Base-by-base conservation (phyloP, 176 grass and related monocot genomes). In the Luzula sylvatica region DNA sequence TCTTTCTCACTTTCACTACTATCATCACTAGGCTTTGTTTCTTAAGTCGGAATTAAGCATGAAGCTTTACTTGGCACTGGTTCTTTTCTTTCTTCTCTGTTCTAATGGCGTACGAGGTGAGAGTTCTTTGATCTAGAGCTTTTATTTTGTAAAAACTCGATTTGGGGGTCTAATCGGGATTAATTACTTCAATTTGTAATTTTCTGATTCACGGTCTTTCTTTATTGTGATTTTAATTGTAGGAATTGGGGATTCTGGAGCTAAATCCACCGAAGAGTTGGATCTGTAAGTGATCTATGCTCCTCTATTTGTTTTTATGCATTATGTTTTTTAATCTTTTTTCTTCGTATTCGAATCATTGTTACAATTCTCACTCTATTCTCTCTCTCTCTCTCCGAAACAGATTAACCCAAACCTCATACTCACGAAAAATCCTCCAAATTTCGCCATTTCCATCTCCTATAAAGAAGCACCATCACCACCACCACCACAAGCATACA, bases 391-490 rank as follows among this genome's bases (percentile, higher is more conserved):
- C 13, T 56, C 40, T 38, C 28, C 11, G 23, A 58, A 26, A 11
- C 32, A 70, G 67, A 38, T 35, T 19, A 20, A 47, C 35, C 26
- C 45, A 29, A 23, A 23, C 32, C 52, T 38, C 21, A 70, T 15
- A 35, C 27, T 32, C 41, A 5, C 50, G 67, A 3, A 70, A 57
- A 60, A 15, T 70, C 15, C 53, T 70, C 30, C 53, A 60, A 50
- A 17, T 47, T 15, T 46, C 65, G 38, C 65, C 65, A 29, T 47
- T 49, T 54, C 18, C 30, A 11, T 28, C 35, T 25, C 65, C 65
- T 44, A 7, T 23, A 35, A 39, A 13, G 14, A 69, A 28, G 29
- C 38, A 45, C 19, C 22, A 56, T 13, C 65, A 29, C 32, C 50
- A 2, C 63, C 39, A 67, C n/a, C n/a, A 55, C 26, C 28, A 20